Evolutionary conservation across 2,329 filamentous ascomycete genomes (phyloP).

Genomic region (Akanthomyces uredinophilus): DNA sequence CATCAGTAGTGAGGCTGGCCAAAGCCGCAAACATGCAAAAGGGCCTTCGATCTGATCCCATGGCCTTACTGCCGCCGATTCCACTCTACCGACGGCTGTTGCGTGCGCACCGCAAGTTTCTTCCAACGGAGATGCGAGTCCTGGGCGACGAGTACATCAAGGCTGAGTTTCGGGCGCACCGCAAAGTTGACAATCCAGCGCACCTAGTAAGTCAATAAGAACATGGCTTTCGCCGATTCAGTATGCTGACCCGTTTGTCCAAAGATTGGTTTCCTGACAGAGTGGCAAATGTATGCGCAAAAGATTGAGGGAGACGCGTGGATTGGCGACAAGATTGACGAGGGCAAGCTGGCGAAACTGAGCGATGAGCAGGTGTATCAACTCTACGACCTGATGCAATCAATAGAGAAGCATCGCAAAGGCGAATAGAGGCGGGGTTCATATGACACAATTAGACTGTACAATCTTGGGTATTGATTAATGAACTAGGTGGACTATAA

Average conservation of each 20-base stretch:
- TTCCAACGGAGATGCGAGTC: conserved; percentile 69
- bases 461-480: not conserved
- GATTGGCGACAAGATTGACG: conserved; percentile 79
- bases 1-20: conserved; percentile 28
- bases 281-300: conserved; percentile 96
- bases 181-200: conserved; percentile 78
- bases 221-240: not conserved
- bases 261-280: conserved; percentile 89
- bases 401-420: conserved; percentile 50
- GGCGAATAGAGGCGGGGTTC: conserved; percentile 22
- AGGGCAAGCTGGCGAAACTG: conserved; percentile 83
- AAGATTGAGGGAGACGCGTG: conserved; percentile 82
- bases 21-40: conserved; percentile 30
- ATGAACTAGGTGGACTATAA: not conserved
- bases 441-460: not conserved
- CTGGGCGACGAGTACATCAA: conserved; percentile 93
- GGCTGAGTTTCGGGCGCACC: conserved; percentile 82
- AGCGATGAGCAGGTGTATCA: conserved; percentile 93
- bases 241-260: not conserved
- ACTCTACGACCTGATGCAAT: conserved; percentile 88
- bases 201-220: conserved; percentile 63
- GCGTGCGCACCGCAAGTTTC: conserved; percentile 74
- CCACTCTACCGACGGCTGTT: conserved; percentile 84
- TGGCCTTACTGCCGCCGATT: conserved; percentile 80
- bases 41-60: conserved; percentile 34